Conservation (phyloP, 2,329 filamentous ascomycete species). For the Cladophialophora yegresii region DNA sequence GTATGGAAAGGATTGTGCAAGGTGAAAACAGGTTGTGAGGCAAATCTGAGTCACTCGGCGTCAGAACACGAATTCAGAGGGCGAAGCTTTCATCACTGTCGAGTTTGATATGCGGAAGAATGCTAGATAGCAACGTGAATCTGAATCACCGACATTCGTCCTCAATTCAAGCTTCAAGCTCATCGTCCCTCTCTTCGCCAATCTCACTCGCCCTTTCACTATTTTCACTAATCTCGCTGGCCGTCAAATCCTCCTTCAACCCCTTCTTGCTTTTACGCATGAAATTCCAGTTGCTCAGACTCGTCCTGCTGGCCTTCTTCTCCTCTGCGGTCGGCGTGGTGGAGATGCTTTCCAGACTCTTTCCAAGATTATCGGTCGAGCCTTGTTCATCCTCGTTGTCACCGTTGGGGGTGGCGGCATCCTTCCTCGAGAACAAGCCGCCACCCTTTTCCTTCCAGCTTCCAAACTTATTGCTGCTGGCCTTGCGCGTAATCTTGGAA, state of each 20-base stretch:
- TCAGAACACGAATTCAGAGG: not conserved
- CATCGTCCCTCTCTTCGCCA: slow-evolving; percentile 46
- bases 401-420: slow-evolving; percentile 44
- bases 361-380: slow-evolving; percentile 37
- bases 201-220: slow-evolving; percentile 48
- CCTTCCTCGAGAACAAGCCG: slow-evolving; percentile 50
- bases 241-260: slow-evolving; percentile 33
- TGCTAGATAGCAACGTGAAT: not conserved
- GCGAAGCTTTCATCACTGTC: not conserved
- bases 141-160: not conserved
- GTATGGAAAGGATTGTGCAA: not conserved
- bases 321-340: slow-evolving; percentile 41
- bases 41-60: not conserved
- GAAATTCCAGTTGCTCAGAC: slow-evolving; percentile 49
- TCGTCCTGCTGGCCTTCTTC: slow-evolving; percentile 48
- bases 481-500: slow-evolving; percentile 55
- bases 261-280: slow-evolving; percentile 46
- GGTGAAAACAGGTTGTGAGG: not conserved
- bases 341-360: slow-evolving; percentile 35
- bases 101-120: not conserved
- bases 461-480: slow-evolving; percentile 54
- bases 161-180: slow-evolving; percentile 39
- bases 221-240: slow-evolving; percentile 43
- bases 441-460: slow-evolving; percentile 53
- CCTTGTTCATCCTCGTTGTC: slow-evolving; percentile 51